Evolutionary conservation across 495 filamentous ascomycete genomes (phyloP).

Genomic region (Pseudevernia furfuracea): DNA sequence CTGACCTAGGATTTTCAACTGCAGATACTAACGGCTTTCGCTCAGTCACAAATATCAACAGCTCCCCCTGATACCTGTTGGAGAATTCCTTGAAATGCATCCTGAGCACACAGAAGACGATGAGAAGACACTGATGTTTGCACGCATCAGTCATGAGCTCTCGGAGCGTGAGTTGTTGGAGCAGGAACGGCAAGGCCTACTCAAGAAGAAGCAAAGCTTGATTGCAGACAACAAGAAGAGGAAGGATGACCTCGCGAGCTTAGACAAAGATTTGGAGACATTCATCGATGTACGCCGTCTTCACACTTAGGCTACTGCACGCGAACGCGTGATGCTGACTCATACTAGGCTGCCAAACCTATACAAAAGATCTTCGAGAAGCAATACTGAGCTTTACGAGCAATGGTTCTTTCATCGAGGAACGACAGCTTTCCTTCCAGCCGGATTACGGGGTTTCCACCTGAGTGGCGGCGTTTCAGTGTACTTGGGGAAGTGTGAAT

Average conservation of each 20-base stretch:
- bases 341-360: constrained; percentile 65
- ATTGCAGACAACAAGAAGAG: constrained; percentile 93
- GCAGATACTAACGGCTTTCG: constrained; percentile 8
- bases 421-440: not conserved
- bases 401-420: not conserved
- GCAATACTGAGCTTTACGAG: constrained; percentile 39
- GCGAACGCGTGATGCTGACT: constrained; percentile 16
- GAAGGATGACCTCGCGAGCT: constrained; percentile 80
- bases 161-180: constrained; percentile 79
- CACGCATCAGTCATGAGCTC: constrained; percentile 87
- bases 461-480: not conserved
- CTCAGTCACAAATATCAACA: constrained; percentile 77
- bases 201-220: constrained; percentile 84
- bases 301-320: not conserved
- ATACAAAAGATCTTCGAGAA: constrained; percentile 79
- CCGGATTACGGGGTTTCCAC: not conserved
- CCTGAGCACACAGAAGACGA: constrained; percentile 64
- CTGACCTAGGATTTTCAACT: not conserved
- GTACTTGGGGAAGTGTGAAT: not conserved
- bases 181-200: constrained; percentile 71
- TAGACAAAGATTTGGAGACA: constrained; percentile 83
- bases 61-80: constrained; percentile 73
- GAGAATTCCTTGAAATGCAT: constrained; percentile 71
- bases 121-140: constrained; percentile 78
- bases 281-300: constrained; percentile 55